phyloP scores from a whole-genome alignment of 768 basidiomycete species.

The Naematelia encephala region DNA sequence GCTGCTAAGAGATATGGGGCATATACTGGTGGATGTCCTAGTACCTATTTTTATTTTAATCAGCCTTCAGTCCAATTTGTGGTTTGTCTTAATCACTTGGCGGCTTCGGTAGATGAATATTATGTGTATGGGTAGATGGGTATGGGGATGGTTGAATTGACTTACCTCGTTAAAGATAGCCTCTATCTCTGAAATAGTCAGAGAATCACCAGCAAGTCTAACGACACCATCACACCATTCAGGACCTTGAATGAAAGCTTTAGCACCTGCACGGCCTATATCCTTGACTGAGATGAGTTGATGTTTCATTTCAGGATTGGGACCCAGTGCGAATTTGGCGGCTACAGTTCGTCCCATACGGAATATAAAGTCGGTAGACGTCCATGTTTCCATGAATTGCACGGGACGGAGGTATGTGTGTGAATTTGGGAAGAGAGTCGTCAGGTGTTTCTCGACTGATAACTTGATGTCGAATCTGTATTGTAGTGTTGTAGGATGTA shows the following conservation, averaged over 20 bases:
- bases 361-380: neutral
- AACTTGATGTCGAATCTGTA: constrained; percentile 26
- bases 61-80: no score
- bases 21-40: no score
- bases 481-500: no score
- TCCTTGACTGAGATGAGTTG: constrained; percentile 22
- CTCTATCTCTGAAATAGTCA: constrained; percentile 16
- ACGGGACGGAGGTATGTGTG: constrained; percentile 25
- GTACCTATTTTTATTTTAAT: constrained; percentile 6
- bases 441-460: constrained; percentile 26
- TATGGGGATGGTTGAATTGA: no score
- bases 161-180: constrained; percentile 15
- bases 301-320: constrained; percentile 22
- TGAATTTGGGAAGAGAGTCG: constrained; percentile 10
- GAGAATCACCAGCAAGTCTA: constrained; percentile 22
- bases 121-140: no score
- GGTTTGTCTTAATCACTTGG: no score
- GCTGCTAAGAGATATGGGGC: no score
- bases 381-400: constrained; percentile 33
- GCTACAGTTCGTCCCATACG: constrained; percentile 21
- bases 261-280: constrained; percentile 21
- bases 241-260: constrained; percentile 16
- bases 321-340: constrained; percentile 12
- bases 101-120: no score
- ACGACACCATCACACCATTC: constrained; percentile 12